Evolutionary conservation across 176 grass and related monocot genomes (phyloP).

Genomic region (Triticum timopheevii): DNA sequence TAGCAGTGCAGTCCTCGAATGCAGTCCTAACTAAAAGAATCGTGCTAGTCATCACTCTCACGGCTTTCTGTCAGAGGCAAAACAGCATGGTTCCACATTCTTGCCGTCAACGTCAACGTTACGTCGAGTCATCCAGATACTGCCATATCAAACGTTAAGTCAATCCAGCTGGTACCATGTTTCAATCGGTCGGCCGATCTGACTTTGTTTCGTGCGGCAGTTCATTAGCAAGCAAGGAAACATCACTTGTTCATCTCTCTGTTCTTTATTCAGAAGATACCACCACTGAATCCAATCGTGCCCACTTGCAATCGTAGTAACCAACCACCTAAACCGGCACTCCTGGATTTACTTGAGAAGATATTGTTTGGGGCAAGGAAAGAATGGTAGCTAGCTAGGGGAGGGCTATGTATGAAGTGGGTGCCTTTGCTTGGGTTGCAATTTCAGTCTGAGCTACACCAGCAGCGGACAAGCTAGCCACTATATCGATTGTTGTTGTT

Average conservation of each 20-base stretch:
- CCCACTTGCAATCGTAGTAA: too few species aligned
- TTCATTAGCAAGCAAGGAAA: too few species aligned
- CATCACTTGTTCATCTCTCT: too few species aligned
- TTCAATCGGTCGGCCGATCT: background rate
- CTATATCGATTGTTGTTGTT: too few species aligned
- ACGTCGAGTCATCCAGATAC: background rate
- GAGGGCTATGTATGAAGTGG: background rate
- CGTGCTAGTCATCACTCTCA: background rate
- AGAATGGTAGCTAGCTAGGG: background rate
- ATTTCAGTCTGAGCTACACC: background rate
- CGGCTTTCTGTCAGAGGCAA: background rate
- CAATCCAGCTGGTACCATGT: background rate
- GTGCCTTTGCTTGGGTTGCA: slow-evolving; percentile 37
- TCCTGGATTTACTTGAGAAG: too few species aligned
- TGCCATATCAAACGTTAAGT: too few species aligned
- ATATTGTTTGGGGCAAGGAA: too few species aligned
- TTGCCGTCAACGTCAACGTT: background rate
- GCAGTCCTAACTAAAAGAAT: background rate
- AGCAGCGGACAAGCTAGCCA: background rate
- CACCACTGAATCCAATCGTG: too few species aligned
- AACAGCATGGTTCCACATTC: background rate
- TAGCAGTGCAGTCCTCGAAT: too few species aligned
- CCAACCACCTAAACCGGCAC: too few species aligned
- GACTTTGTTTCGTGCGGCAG: background rate
- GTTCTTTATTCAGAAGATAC: too few species aligned